phyloP scores from a whole-genome alignment of 371 early-diverging fungal genomes.

The Enterocytospora artemiae region DNA sequence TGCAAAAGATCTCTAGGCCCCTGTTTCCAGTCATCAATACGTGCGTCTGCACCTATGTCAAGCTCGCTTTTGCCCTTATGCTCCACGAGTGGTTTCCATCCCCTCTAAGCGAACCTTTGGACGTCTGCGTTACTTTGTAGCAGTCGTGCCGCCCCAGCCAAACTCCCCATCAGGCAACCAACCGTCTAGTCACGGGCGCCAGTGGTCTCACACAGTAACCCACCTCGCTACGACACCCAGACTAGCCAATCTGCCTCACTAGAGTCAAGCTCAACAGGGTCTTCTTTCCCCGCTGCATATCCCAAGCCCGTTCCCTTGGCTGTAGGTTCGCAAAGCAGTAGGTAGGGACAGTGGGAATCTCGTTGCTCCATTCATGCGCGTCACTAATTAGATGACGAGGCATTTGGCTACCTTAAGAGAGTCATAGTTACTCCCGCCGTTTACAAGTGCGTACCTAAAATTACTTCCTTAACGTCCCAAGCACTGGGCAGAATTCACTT shows the following conservation, averaged over 20 bases:
- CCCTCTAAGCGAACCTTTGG: slow-evolving; percentile 31
- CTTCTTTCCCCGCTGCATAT: slow-evolving; percentile 63
- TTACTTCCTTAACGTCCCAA: slow-evolving; percentile 64
- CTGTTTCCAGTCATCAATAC: slow-evolving; percentile 57
- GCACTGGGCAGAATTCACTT: slow-evolving; percentile 66
- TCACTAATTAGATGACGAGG: slow-evolving; percentile 66
- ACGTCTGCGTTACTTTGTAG: slow-evolving; percentile 41
- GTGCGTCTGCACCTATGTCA: slow-evolving; percentile 60
- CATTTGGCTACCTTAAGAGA: slow-evolving; percentile 65
- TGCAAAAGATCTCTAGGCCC: slow-evolving; percentile 63
- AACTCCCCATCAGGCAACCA: slow-evolving; percentile 37
- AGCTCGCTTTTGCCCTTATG: slow-evolving; percentile 61
- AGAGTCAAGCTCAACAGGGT: slow-evolving; percentile 53
- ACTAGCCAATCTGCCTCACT: slow-evolving; percentile 5
- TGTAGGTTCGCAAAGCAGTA: slow-evolving; percentile 64
- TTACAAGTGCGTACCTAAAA: slow-evolving; percentile 64
- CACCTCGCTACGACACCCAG: slow-evolving; percentile 27
- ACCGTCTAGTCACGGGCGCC: not conserved
- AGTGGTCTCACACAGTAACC: slow-evolving; percentile 37
- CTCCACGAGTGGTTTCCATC: slow-evolving; percentile 32
- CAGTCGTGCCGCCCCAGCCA: slow-evolving; percentile 50
- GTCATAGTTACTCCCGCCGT: slow-evolving; percentile 66
- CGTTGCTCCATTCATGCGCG: slow-evolving; percentile 66
- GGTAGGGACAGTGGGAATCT: slow-evolving; percentile 64
- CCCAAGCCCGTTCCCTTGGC: slow-evolving; percentile 63